Base-by-base conservation (phyloP, 352 stramenopile genomes). In the Phytopythium delawarense region DNA sequence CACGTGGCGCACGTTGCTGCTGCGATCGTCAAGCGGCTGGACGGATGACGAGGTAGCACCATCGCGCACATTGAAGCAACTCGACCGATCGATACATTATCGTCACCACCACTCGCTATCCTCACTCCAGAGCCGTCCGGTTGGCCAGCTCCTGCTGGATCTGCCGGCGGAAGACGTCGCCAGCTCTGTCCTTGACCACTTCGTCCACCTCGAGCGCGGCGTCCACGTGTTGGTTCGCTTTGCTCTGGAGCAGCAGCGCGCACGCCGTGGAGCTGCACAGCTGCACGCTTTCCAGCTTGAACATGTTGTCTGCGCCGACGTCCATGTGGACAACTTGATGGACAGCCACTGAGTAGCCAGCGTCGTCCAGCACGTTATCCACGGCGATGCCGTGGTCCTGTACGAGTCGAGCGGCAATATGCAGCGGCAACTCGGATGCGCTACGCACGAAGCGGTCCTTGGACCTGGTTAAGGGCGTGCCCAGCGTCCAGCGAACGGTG, bases 241-340 rank as follows among this genome's bases (percentile, higher is more conserved):
- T 56, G 18, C 23, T 48, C 5, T 57, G 48, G 2, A 78, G 55
- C 20, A 80, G 46, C 21, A 69, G 37, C 2, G 64, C 62, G n/a
- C 57, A 73, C 4, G 67, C 72, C 16, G 51, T 37, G 18, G 52
- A 18, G 45, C 70, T 80, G 49, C 70, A 80, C 30, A 80, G 37
- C 28, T 57, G 54, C 20, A 61, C 69, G 4, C 53, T 57, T 37
- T 61, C 56, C 1, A 67, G 52, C 56, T 75, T 61, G 61, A 80
- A 80, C 42, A 68, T 74, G 56, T 70, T 61, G 54, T 80, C 67
- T 1, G 35, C 28, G 18, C 74, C 72, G 0, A 72, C 70, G 57
- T 74, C 62, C 57, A 77, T 66, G 52, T 74, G 66, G 48, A 80
- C 46, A n/a, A 77, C 53, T 37, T 64, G 65, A 0, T 60, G 59